phyloP scores from a whole-genome alignment of 306 rosid genomes.

The Begonia loranthoides region DNA sequence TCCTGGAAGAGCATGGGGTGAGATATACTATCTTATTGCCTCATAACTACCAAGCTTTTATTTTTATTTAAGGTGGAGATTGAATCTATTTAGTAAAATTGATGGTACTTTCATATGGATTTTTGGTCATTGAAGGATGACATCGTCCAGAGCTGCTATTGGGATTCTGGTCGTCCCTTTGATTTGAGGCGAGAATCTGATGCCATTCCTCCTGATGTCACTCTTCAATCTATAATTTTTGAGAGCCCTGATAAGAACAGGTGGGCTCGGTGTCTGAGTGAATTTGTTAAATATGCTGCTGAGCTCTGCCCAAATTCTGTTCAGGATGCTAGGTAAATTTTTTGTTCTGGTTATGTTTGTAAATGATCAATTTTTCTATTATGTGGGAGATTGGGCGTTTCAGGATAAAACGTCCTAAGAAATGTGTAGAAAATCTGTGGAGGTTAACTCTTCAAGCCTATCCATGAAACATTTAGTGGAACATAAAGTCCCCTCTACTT shows the following conservation, averaged over 20 bases:
- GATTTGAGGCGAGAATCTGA: conserved; percentile 96
- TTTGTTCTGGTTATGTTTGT: background rate
- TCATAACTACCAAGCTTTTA: background rate
- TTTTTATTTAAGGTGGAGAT: background rate
- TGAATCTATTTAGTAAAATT: conserved; percentile 2
- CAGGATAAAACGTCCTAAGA: no score
- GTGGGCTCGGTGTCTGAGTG: conserved; percentile 99
- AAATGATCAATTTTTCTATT: no score
- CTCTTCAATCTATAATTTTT: conserved; percentile 92
- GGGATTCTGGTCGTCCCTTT: conserved; percentile 94
- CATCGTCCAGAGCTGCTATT: conserved; percentile 88
- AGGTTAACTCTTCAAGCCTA: no score
- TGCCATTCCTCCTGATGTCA: conserved; percentile 78
- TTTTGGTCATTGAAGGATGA: conserved; percentile 62
- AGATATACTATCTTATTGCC: conserved; percentile 9
- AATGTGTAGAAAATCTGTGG: no score
- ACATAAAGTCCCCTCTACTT: no score
- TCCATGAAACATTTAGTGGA: no score
- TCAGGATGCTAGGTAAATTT: conserved; percentile 79
- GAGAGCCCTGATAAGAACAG: conserved; percentile 96
- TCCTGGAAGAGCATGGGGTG: conserved; percentile 99
- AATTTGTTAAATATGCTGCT: conserved; percentile 84
- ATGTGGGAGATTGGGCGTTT: no score
- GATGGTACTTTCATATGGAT: conserved; percentile 13
- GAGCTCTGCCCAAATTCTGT: conserved; percentile 94